Conservation (phyloP, 2,329 filamentous ascomycete genomes). For the Fusarium clavum region DNA sequence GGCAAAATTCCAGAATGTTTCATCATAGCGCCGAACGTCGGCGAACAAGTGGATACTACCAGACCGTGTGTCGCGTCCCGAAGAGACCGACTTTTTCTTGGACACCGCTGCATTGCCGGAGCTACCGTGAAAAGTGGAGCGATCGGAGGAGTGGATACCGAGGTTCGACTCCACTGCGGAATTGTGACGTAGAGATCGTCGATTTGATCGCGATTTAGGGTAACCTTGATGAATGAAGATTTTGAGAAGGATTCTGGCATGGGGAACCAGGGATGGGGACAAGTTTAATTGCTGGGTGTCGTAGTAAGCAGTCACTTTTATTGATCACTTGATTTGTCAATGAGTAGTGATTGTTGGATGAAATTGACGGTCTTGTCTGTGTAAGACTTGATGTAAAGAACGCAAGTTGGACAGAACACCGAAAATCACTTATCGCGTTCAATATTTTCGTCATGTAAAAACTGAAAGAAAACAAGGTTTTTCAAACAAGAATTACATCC, state of each 20-base stretch:
- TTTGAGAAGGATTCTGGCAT: not conserved
- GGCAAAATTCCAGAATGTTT: not conserved
- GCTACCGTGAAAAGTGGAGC: not conserved
- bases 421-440: no score
- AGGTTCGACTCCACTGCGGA: not conserved
- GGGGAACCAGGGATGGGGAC: no score
- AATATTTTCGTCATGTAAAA: no score
- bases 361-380: no score
- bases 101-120: not conserved
- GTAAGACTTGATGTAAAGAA: no score
- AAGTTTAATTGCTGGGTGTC: no score
- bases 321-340: no score
- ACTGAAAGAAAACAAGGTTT: no score
- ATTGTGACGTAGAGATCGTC: not conserved
- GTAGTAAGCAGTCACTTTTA: no score
- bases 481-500: no score
- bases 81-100: not conserved
- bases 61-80: not conserved
- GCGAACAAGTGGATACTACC: conserved; percentile 4
- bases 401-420: no score
- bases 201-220: not conserved
- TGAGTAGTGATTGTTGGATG: no score
- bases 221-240: not conserved
- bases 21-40: not conserved
- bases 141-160: not conserved